Evolutionary conservation across 345 rosid species (phyloP).

Genomic region (Syzygium oleosum): DNA sequence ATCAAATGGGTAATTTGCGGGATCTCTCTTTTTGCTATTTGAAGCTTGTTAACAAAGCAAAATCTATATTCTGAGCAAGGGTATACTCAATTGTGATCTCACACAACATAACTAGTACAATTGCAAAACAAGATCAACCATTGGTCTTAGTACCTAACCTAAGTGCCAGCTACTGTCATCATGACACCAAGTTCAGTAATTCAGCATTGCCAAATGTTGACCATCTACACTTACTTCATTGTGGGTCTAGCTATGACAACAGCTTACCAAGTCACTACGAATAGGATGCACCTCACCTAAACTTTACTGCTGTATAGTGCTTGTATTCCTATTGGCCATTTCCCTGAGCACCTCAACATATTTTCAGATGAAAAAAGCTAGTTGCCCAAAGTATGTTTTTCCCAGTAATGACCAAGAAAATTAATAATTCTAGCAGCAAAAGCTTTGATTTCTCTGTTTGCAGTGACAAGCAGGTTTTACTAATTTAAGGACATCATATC

Average conservation of each 20-base stretch:
- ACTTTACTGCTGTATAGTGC: background rate
- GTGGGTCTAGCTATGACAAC: background rate
- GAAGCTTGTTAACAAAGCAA: background rate
- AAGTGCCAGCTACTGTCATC: background rate
- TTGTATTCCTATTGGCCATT: background rate
- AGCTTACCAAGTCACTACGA: background rate
- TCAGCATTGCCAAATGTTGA: background rate
- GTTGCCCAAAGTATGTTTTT: background rate
- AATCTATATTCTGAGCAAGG: background rate
- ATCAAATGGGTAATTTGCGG: background rate
- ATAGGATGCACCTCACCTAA: background rate
- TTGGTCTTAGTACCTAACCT: background rate
- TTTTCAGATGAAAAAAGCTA: background rate
- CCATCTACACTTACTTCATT: background rate
- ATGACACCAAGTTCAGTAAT: background rate
- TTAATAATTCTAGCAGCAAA: background rate
- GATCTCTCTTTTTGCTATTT: background rate
- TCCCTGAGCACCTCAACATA: background rate
- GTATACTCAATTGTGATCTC: background rate
- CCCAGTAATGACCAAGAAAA: background rate
- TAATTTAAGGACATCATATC: background rate
- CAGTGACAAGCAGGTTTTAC: background rate
- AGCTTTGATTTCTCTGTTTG: background rate
- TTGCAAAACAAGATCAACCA: background rate
- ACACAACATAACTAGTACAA: background rate